Evolutionary conservation across 73 alveolate genomes (phyloP), one percentile per base, ranked within the genome.

Genomic region (Paraurostyla sp.): DNA sequence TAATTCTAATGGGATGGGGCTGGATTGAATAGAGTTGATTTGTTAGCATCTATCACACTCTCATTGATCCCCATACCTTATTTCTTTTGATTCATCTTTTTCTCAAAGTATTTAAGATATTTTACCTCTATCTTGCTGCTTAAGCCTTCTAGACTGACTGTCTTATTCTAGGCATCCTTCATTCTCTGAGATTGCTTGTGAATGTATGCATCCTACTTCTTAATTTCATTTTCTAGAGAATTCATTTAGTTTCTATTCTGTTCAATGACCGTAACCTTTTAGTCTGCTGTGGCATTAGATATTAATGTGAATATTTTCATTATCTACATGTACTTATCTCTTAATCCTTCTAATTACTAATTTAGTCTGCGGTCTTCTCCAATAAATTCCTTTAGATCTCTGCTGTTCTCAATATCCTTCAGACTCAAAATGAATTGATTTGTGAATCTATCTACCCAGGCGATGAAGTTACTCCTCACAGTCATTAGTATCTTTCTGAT

Each of bases 401-500:
- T 27, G 16, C 52, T 9, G 75, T 33, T 58, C 69, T 81, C 82
- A n/a, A 81, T 54, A 29, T 54, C 78, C 32, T 78, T 78, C 18
- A 81, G 52, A 59, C 83, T 51, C 2, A 11, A 22, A 7, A 78
- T 46, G 18, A 81, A 81, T 52, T 81, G 32, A 41, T 57, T 40
- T 7, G 82, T 81, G 41, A 81, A 81, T 29, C 30, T 22, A 29
- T 81, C 91, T 38, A 81, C 71, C 82, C 91, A 57, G n/a, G 57
- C 41, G 40, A 3, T n/a, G 35, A 81, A 81, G 41, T 27, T n/a
- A 0, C 40, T 6, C 40, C 82, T 81, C 18, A 81, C 71, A 68
- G 35, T 54, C 65, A 81, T 81, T 32, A 81, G 57, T 1, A 38
- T 49, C 20, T 3, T 40, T 27, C 91, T 54, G 49, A 81, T 81